Conservation (phyloP, 306 rosid species). For the Notholithocarpus densiflorus region DNA sequence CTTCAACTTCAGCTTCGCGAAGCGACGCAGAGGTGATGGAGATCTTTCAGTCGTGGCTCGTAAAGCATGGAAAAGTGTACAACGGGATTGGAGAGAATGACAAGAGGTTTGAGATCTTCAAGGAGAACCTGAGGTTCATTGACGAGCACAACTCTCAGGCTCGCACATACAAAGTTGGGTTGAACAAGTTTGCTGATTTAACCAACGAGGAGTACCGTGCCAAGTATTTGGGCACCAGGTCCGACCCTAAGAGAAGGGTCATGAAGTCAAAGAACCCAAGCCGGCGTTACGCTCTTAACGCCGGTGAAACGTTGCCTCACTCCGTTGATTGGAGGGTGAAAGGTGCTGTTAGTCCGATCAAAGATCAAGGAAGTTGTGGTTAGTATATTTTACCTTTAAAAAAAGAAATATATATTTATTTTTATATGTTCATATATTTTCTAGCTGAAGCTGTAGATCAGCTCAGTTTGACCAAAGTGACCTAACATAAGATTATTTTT, state of each 20-base stretch:
- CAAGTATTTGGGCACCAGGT: conserved; percentile 50
- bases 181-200: conserved; percentile 76
- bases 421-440: too few species aligned
- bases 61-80: conserved; percentile 51
- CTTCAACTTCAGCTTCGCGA: neutral
- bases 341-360: conserved; percentile 68
- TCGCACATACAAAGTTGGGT: conserved; percentile 60
- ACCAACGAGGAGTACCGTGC: conserved; percentile 71
- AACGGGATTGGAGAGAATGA: conserved; percentile 71
- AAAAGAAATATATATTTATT: neutral
- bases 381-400: conserved; percentile 10
- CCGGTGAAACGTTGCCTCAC: conserved; percentile 48
- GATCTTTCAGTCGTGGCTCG: conserved; percentile 63
- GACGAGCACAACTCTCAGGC: conserved; percentile 63
- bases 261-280: conserved; percentile 52
- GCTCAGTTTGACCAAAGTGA: neutral
- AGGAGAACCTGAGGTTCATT: conserved; percentile 63
- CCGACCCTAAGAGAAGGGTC: conserved; percentile 48
- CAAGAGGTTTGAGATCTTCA: conserved; percentile 64
- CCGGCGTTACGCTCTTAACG: conserved; percentile 44
- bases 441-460: neutral
- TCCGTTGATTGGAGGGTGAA: conserved; percentile 78
- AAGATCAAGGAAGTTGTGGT: conserved; percentile 91
- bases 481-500: neutral
- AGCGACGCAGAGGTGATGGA: conserved; percentile 49